Evolutionary conservation across 2,329 filamentous ascomycete species (phyloP), one percentile per base, ranked within the genome.

Genomic region (Aureobasidium mangrovei): DNA sequence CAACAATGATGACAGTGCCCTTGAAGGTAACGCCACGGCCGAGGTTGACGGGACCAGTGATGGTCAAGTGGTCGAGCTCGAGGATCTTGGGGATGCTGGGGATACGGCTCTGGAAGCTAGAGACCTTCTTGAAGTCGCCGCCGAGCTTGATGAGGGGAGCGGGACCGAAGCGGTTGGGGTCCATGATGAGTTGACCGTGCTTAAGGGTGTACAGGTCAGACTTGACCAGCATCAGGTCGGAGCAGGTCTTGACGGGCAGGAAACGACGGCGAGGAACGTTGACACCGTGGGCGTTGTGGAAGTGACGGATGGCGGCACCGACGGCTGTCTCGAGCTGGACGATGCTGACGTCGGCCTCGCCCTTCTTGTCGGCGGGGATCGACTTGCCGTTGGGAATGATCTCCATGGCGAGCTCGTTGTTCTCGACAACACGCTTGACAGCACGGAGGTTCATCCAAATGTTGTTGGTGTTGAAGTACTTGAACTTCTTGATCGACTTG

Each of bases 391-490:
- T 98, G 72, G 93, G 91, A 65, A 98, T 98, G 71, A 98, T 98
- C 78, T 98, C 93, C 88, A 98, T 95, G 76, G 91, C 88, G 53
- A 98, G 85, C 79, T 97, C 91, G 72, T 95, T 89, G 74, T 94
- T 90, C 82, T 97, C 93, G 6, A 98, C 93, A 53, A 98, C 90
- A 58, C 93, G 91, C 86, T 97, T 97, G 76, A 98, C 87, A 63
- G 93, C 93, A 70, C 88, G 85, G 65, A 96, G 81, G 78, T 95
- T 95, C 81, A 98, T 87, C 93, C 93, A 98, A 76, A 98, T 96
- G 83, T 98, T 98, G 87, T 98, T 98, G 75, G 93, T 98, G 84
- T 98, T 98, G 86, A 98, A 98, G 84, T 98, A 98, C 82, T 95
- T 96, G 86, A 98, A 98, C 82, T 98, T 98, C 86, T 98, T 98